Evolutionary conservation across 129 eudicot genomes (phyloP).

Genomic region (Pulicaria dysenterica): DNA sequence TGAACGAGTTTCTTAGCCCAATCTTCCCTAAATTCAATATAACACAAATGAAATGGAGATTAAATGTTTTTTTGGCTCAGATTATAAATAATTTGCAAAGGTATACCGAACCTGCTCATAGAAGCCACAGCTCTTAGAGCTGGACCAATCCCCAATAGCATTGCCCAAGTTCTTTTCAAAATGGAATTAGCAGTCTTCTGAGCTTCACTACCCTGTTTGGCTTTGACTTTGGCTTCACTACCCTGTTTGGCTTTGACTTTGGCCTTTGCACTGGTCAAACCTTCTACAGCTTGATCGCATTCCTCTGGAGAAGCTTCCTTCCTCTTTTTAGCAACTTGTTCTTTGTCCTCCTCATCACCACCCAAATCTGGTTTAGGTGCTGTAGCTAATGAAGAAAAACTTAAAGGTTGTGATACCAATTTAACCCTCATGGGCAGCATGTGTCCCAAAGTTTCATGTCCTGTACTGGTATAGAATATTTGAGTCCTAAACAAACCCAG

Average conservation of each 20-base stretch:
- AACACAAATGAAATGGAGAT: slow-evolving; percentile 9
- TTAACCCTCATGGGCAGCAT: slow-evolving; percentile 39
- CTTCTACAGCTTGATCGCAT: slow-evolving; percentile 96
- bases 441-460: slow-evolving; percentile 36
- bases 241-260: slow-evolving; percentile 57
- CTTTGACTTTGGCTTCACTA: slow-evolving; percentile 73
- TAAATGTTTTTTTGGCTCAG: not conserved
- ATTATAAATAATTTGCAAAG: not conserved
- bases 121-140: slow-evolving; percentile 82
- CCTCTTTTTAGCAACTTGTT: slow-evolving; percentile 58
- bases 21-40: slow-evolving; percentile 64
- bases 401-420: slow-evolving; percentile 37
- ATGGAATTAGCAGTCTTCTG: slow-evolving; percentile 51
- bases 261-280: slow-evolving; percentile 73
- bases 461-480: slow-evolving; percentile 29
- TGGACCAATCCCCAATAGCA: slow-evolving; percentile 82
- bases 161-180: slow-evolving; percentile 68
- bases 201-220: slow-evolving; percentile 65
- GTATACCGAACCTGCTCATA: slow-evolving; percentile 72
- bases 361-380: slow-evolving; percentile 63
- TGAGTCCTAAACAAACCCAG: slow-evolving; percentile 35
- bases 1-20: slow-evolving; percentile 90
- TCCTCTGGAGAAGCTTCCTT: slow-evolving; percentile 94
- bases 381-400: slow-evolving; percentile 55
- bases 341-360: slow-evolving; percentile 56